Evolutionary conservation across 148 eudicot species (phyloP).

Genomic region (Spergularia marina): DNA sequence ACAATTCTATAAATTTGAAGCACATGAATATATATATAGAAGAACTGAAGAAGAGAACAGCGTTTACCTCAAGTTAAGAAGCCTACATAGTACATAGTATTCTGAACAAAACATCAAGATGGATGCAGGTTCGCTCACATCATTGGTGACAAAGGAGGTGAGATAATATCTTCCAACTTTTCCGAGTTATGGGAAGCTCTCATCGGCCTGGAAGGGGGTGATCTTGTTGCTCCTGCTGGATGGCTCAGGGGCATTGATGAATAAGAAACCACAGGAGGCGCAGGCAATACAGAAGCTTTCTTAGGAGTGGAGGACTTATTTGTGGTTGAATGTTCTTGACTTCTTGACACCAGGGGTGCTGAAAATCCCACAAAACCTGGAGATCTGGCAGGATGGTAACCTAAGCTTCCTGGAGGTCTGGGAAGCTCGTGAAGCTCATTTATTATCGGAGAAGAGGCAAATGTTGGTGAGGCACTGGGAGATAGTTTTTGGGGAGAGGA

Average conservation of each 20-base stretch:
- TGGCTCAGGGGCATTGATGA: constrained; percentile 21
- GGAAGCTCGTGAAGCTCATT: constrained; percentile 98
- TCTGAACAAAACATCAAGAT: constrained; percentile 16
- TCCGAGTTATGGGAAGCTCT: constrained; percentile 21
- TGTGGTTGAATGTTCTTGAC: constrained; percentile 29
- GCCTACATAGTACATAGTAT: constrained; percentile 6
- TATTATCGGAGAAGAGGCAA: constrained; percentile 64
- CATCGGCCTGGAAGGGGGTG: constrained; percentile 21
- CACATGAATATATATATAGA: not conserved
- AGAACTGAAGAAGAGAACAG: not conserved
- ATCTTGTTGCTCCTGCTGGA: constrained; percentile 20
- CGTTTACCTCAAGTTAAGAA: constrained; percentile 24
- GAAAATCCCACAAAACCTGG: constrained; percentile 49
- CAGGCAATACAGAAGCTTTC: constrained; percentile 22
- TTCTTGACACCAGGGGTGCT: constrained; percentile 58
- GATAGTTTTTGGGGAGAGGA: constrained; percentile 47
- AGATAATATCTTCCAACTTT: constrained; percentile 26
- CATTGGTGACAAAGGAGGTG: constrained; percentile 58
- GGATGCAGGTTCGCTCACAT: constrained; percentile 30
- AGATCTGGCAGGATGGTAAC: constrained; percentile 30
- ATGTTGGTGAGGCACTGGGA: constrained; percentile 50
- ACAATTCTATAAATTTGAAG: not conserved
- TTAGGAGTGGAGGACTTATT: constrained; percentile 14
- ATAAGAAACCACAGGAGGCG: constrained; percentile 21
- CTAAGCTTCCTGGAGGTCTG: constrained; percentile 58